Base-by-base conservation (phyloP, 305 asterid genomes). In the Plantago rigida region DNA sequence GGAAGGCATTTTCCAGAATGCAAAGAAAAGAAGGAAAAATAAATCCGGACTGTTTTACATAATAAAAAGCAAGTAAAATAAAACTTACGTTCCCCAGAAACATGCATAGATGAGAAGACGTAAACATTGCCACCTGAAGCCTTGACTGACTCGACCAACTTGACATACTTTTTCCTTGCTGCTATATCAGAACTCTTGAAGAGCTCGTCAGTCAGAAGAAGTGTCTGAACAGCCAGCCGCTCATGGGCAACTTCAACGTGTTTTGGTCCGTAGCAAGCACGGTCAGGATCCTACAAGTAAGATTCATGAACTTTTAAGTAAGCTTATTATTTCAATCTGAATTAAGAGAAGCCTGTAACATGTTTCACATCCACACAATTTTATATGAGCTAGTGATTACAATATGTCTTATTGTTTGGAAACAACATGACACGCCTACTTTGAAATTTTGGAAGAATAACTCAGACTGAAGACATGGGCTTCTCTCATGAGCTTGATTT, bases 171-270 rank as follows among this genome's bases (percentile, higher is more conserved):
- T 74, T 77, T 54, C 77, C 99, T 80, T 0, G 91, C 69, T 50
- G 80, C 83, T 69, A 88, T 63, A 62, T 92, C 95, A 63, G 94
- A 57, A 73, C 77, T 88, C 96, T 97, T 86, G 83, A 92, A 92
- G 72, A 92, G 94, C 68, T 89, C 97, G 63, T 92, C 99, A 1
- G 99, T 92, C 50, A 92, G 72, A 56, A 92, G 96, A 72, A 92
- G 94, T 36, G 99, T 89, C 74, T 89, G 95, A 68, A 92, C 70
- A 68, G 98, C 98, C 96, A 91, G 84, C 50, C 89, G 82, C 59
- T 91, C 98, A 67, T 91, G 94, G 62, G 99, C 99, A 74, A 89
- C 96, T 75, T 92, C 99, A 52, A 92, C 97, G 56, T 92, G 99
- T 70, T 83, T 92, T 61, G 97, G 96, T 67, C 99, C 99, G 67